These are phyloP conservation scores for Porphyrellus cyaneotinctus DNA, from an alignment of 768 basidiomycete genomes.

Conservation along the genomic window DNA sequence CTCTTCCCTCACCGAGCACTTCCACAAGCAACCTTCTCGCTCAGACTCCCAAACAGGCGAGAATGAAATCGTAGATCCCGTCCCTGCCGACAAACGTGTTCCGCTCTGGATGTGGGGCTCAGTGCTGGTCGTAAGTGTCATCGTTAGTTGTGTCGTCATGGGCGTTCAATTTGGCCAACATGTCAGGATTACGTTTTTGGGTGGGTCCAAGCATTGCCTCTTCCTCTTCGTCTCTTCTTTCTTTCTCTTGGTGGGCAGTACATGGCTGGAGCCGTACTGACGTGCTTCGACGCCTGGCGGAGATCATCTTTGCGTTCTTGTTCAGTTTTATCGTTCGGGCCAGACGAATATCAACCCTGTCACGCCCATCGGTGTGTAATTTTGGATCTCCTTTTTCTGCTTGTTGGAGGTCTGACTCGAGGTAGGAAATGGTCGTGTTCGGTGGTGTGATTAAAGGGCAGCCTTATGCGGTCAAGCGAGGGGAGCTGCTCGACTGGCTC, in stretches of 20 bases:
- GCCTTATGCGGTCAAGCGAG: slow-evolving; percentile 16
- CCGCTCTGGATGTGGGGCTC: slow-evolving; percentile 52
- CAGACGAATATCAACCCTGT: slow-evolving; percentile 62
- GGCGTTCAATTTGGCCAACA: slow-evolving; percentile 53
- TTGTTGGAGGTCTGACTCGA: neutral
- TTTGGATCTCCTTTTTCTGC: neutral
- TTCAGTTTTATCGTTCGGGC: slow-evolving; percentile 62
- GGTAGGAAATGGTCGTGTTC: slow-evolving; percentile 46
- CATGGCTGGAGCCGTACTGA: neutral
- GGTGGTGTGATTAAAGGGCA: slow-evolving; percentile 55
- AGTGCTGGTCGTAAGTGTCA: slow-evolving; percentile 44
- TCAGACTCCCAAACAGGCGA: slow-evolving; percentile 6
- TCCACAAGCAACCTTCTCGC: neutral
- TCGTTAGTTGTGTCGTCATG: slow-evolving; percentile 51
- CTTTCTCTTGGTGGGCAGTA: neutral
- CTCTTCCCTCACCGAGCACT: slow-evolving; percentile 1
- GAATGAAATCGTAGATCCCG: slow-evolving; percentile 47
- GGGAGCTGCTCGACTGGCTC: slow-evolving; percentile 19
- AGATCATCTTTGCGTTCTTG: slow-evolving; percentile 56
- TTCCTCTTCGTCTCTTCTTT: neutral
- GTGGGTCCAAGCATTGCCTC: neutral
- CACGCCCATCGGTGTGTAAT: slow-evolving; percentile 42
- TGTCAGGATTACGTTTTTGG: slow-evolving; percentile 33
- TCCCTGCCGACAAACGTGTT: slow-evolving; percentile 51
- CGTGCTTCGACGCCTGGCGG: neutral